Evolutionary conservation across 805 yeast species (phyloP), one percentile per base, ranked within the genome.

Genomic region (Kazachstania psychrophila): DNA sequence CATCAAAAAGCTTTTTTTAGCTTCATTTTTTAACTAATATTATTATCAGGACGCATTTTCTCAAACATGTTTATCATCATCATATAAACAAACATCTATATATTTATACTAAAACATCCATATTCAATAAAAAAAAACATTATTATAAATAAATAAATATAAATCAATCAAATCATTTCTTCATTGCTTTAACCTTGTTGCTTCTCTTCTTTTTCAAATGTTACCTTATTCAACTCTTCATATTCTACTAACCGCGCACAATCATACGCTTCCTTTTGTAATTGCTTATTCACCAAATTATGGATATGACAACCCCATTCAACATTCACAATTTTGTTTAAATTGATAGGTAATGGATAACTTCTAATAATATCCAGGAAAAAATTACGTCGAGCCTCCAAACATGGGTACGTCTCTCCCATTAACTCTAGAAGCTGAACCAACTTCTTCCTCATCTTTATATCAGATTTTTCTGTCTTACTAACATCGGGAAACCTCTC

Each of bases 241-340:
- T n/a, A 13, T 6, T 25, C 22, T 14, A 83, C 64, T 37, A 89
- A 78, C 12, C 70, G 72, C 1, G 83, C 68, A 54, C 98, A 92
- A 56, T 92, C 86, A 54, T 88, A 92, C 38, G 64, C 66, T 5
- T 81, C 83, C 60, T 92, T 92, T 1, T 94, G 94, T 13, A 89
- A 57, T 57, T 86, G 87, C 14, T 57, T 65, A 58, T 92, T 92
- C n/a, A 92, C 97, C 23, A 73, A 83, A 54, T 92, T 92, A 62
- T 92, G 98, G 2, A 97, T 96, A 43, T 77, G 83, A 63, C 99
- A 92, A 38, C 92, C 65, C 99, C 98, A 92, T 1, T 96, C 94
- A 49, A 92, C 96, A 3, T 75, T 72, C 42, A 76, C 75, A 38
- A 95, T 67, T 14, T 79, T 70, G 6, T 74, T 66, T 4, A 78